Conservation (phyloP, 345 rosid genomes). For the Eutrema yunnanense region DNA sequence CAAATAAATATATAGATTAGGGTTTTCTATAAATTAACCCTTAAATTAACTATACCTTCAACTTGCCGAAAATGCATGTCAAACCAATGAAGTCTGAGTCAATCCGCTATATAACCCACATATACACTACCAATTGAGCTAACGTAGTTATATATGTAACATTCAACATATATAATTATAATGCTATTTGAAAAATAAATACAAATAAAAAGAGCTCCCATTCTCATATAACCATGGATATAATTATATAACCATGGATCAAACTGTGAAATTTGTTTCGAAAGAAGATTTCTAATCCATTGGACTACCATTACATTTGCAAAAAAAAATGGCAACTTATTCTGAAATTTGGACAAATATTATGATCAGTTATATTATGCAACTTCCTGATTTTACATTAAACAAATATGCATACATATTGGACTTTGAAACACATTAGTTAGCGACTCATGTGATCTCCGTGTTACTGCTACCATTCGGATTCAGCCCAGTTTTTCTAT, state of each 20-base stretch:
- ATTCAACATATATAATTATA: too few relatives aligned
- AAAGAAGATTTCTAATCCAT: neutral
- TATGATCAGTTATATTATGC: neutral
- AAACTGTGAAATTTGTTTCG: neutral
- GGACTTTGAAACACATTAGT: neutral
- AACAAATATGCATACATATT: neutral
- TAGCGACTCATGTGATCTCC: neutral
- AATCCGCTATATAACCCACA: too few relatives aligned
- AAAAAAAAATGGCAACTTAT: neutral
- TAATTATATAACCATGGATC: neutral
- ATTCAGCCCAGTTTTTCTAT: neutral
- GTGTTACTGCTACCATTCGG: neutral
- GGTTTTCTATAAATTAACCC: too few relatives aligned
- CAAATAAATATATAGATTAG: too few relatives aligned
- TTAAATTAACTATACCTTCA: too few relatives aligned
- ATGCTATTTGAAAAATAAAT: too few relatives aligned
- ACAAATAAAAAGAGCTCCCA: too few relatives aligned
- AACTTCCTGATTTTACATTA: constrained; percentile 3
- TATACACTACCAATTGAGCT: too few relatives aligned
- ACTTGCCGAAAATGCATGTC: too few relatives aligned
- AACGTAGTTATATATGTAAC: too few relatives aligned
- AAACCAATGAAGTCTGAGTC: too few relatives aligned
- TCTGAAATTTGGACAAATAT: neutral
- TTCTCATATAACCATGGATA: neutral
- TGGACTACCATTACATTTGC: neutral